These are phyloP conservation scores for Teratosphaeria zuluensis DNA, from an alignment of 2,329 filamentous ascomycete genomes.

Conservation along the genomic window DNA sequence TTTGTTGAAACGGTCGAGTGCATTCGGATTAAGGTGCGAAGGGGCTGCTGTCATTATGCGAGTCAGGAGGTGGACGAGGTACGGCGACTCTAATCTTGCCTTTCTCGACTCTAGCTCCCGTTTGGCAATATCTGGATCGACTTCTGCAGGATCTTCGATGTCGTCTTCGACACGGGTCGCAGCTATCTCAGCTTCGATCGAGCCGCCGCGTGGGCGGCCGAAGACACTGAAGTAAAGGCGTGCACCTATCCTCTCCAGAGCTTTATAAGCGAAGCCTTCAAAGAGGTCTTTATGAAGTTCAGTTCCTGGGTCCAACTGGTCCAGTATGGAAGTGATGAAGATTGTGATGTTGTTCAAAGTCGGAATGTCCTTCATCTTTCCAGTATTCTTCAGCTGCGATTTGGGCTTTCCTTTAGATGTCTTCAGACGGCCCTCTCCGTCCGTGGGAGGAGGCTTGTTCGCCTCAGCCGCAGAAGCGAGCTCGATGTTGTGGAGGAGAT, in stretches of 20 bases:
- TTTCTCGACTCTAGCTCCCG: conserved; percentile 7
- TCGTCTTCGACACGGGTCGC: conserved; percentile 6
- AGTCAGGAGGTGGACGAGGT: conserved; percentile 33
- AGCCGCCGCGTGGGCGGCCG: conserved; percentile 15
- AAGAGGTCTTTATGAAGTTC: conserved; percentile 31
- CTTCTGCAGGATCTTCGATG: conserved; percentile 14
- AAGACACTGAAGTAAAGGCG: conserved; percentile 32
- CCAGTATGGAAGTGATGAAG: conserved; percentile 28
- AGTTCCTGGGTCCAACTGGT: conserved; percentile 27
- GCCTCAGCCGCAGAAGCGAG: conserved; percentile 11
- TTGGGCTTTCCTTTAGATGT: conserved; percentile 10
- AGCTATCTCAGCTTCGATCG: conserved; percentile 17
- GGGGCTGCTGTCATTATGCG: conserved; percentile 31
- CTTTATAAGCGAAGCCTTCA: conserved; percentile 33
- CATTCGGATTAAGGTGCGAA: conserved; percentile 19
- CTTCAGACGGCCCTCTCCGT: neutral
- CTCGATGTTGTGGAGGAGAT: conserved; percentile 24
- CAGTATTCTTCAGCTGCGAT: conserved; percentile 3
- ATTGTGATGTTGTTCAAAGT: conserved; percentile 19
- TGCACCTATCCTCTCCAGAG: conserved; percentile 31
- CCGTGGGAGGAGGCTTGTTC: neutral
- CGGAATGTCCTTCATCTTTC: conserved; percentile 13
- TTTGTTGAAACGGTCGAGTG: conserved; percentile 13
- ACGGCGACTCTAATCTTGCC: conserved; percentile 29
- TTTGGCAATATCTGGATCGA: conserved; percentile 1